Evolutionary conservation across 179 eudicot species (phyloP).

Genomic region (Kewa caespitosa): DNA sequence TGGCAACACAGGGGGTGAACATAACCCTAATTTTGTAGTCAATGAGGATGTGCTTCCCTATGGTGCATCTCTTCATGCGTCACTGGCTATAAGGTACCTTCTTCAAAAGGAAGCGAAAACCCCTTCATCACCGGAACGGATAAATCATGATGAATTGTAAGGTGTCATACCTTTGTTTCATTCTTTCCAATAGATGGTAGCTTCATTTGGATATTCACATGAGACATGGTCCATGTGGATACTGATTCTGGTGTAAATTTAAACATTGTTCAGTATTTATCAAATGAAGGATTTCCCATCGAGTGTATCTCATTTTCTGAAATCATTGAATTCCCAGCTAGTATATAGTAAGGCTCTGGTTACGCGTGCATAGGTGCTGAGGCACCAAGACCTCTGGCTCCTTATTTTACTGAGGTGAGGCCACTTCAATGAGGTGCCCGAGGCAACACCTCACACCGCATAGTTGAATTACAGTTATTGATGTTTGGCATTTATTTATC

Average conservation of each 20-base stretch:
- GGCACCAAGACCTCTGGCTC: too few species aligned
- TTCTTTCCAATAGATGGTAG: neutral
- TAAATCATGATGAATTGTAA: conserved; percentile 66
- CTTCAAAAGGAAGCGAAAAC: conserved; percentile 34
- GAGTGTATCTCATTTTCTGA: neutral
- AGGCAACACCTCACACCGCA: too few species aligned
- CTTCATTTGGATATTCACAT: conserved; percentile 22
- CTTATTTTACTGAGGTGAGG: too few species aligned
- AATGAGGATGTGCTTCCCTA: conserved; percentile 74
- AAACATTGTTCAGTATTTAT: neutral
- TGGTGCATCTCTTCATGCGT: conserved; percentile 94
- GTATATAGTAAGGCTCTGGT: too few species aligned
- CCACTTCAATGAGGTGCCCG: too few species aligned
- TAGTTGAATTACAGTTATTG: too few species aligned
- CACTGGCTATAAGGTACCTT: conserved; percentile 68
- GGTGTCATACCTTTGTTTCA: conserved; percentile 5
- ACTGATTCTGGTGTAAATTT: conserved; percentile 24
- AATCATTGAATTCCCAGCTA: too few species aligned
- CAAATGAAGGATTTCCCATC: neutral
- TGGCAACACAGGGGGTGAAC: conserved; percentile 39
- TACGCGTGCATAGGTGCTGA: too few species aligned
- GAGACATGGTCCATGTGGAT: conserved; percentile 12
- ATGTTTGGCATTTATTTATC: too few species aligned
- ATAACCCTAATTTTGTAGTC: conserved; percentile 64
- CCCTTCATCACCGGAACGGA: conserved; percentile 15